A percentile compares a stretch with the other conserved stretches of the same genome.
These are phyloP conservation scores for Curvularia eragrostidis DNA, from an alignment of 2,329 filamentous ascomycete genomes.

Conservation along the genomic window DNA sequence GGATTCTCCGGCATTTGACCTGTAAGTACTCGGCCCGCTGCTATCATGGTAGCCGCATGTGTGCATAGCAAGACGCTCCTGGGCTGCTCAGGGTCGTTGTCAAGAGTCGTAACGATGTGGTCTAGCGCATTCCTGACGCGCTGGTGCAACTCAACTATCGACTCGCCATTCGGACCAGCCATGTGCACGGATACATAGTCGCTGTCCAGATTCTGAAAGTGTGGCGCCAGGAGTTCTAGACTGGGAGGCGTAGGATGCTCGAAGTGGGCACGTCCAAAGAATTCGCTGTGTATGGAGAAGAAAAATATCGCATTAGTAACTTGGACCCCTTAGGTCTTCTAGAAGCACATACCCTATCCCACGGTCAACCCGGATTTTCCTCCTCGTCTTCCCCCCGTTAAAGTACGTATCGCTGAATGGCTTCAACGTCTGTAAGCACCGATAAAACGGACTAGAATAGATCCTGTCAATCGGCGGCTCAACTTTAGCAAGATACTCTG, in stretches of 20 bases:
- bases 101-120: slow-evolving; percentile 74
- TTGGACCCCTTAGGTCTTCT: not conserved
- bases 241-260: slow-evolving; percentile 80
- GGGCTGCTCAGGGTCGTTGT: slow-evolving; percentile 67
- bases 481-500: slow-evolving; percentile 64
- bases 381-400: slow-evolving; percentile 37
- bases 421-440: slow-evolving; percentile 50
- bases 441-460: slow-evolving; percentile 64
- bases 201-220: slow-evolving; percentile 66
- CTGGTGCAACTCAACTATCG: slow-evolving; percentile 78
- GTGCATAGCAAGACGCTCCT: slow-evolving; percentile 80
- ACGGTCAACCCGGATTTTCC: slow-evolving; percentile 59
- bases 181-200: slow-evolving; percentile 68
- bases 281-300: slow-evolving; percentile 62
- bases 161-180: slow-evolving; percentile 79
- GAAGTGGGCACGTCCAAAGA: slow-evolving; percentile 88
- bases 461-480: slow-evolving; percentile 74
- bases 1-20: slow-evolving; percentile 75
- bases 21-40: slow-evolving; percentile 81
- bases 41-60: slow-evolving; percentile 89
- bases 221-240: slow-evolving; percentile 68
- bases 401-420: slow-evolving; percentile 48
- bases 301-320: not conserved
- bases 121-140: slow-evolving; percentile 74
- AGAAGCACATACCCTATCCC: slow-evolving; percentile 56